Base-by-base conservation (phyloP, 1,284 basidiomycete genomes). In the Pascua sp. region DNA sequence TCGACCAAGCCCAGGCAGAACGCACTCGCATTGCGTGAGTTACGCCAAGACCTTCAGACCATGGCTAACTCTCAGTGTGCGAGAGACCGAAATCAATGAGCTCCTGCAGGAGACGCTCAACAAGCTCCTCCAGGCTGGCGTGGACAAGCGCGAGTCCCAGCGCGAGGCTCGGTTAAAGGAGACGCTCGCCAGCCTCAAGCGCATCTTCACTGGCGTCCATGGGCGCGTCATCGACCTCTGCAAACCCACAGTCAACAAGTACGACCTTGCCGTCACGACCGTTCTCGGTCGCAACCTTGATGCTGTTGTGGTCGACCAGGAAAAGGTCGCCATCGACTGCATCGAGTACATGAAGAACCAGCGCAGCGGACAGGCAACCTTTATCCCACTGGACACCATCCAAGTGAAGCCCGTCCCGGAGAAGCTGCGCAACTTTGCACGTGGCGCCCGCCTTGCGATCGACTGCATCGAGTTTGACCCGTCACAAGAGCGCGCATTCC, bases 271-370 rank as follows among this genome's bases (percentile, higher is more conserved):
- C 0, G 90, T 98, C n/a, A 86, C 88, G 11, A 92, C 94, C n/a
- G 86, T 97, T 15, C 82, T 99, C 2, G 96, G 95, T 0, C 84
- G 94, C 56, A 94, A 98, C 73, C 88, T 94, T 51, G 95, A 98
- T 67, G 90, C 94, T 1, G 85, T 99, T 55, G 90, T 99, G 2
- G 94, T 98, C 1, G 94, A 98, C 68, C 87, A 91, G 66, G 93
- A 98, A 80, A 91, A 90, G 78, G 94, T 91, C 0, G 96, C 92
- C 2, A 96, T 98, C 61, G 91, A 95, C 68, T 98, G 96, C 76
- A 97, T 98, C 68, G 90, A 94, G 88, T 98, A 97, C 75, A 86
- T 99, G 83, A 89, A 92, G 60, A 92, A 89, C 68, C 92, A 97
- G 77, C 88, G 94, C 39, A 86, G 88, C 0, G 95, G 95, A 1